Evolutionary conservation across 2,329 filamentous ascomycete species (phyloP).

Genomic region (Diaporthe aspalathi): DNA sequence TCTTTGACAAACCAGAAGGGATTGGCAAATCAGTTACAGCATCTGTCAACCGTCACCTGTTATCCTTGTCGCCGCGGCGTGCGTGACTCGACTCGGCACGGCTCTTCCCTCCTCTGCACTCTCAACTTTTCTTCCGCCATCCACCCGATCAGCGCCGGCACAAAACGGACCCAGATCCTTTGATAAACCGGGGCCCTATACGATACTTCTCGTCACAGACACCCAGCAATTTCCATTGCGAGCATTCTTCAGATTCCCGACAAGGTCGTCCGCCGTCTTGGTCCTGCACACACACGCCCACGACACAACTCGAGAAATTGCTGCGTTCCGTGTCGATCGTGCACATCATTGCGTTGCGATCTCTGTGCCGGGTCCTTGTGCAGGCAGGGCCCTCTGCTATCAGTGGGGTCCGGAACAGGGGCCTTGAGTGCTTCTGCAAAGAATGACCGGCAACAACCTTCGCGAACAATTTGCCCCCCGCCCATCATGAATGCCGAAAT

Average conservation of each 20-base stretch:
- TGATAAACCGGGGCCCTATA: background rate
- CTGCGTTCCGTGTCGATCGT: constrained; percentile 1
- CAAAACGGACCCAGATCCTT: background rate
- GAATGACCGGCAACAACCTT: constrained; percentile 34
- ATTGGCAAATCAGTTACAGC: background rate
- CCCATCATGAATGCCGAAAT: constrained; percentile 67
- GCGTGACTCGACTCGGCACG: constrained; percentile 23
- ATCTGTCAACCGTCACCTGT: background rate
- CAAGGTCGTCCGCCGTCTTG: background rate
- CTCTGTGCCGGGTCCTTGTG: constrained; percentile 21
- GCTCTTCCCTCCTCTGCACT: constrained; percentile 15
- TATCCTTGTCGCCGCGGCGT: constrained; percentile 3
- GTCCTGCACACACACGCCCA: background rate
- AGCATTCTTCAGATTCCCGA: background rate
- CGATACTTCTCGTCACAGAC: background rate
- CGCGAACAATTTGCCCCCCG: constrained; percentile 18
- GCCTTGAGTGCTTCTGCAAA: constrained; percentile 30
- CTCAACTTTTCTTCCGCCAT: constrained; percentile 26
- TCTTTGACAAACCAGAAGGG: background rate
- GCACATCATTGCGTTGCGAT: background rate
- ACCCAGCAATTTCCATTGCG: background rate
- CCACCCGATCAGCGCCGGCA: constrained; percentile 31
- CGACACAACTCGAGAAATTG: background rate
- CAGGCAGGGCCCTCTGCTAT: constrained; percentile 28
- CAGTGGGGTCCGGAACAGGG: constrained; percentile 33